phyloP scores from a whole-genome alignment of 352 stramenopile species.

The Globisporangium solare region DNA sequence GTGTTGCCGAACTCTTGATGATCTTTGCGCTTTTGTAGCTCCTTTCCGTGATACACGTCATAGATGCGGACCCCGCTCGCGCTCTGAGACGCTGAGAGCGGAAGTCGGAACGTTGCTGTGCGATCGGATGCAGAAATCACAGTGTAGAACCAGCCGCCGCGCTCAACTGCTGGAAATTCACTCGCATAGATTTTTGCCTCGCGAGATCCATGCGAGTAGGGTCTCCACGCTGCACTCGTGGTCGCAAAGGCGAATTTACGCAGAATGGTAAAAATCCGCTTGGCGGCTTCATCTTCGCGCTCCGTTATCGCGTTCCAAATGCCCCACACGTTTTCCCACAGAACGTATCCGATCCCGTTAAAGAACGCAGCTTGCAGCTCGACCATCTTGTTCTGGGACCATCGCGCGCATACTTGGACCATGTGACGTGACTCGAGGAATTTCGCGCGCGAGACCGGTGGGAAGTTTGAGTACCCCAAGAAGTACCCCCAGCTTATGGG shows the following conservation, averaged over 20 bases:
- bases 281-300: slow-evolving; percentile 58
- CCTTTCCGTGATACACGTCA: slow-evolving; percentile 59
- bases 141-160: slow-evolving; percentile 43
- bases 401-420: slow-evolving; percentile 77
- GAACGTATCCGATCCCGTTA: slow-evolving; percentile 81
- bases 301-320: slow-evolving; percentile 82
- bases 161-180: slow-evolving; percentile 29
- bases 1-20: slow-evolving; percentile 1
- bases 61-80: slow-evolving; percentile 29
- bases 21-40: slow-evolving; percentile 22
- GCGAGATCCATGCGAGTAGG: slow-evolving; percentile 30
- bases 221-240: slow-evolving; percentile 41
- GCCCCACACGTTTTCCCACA: slow-evolving; percentile 89
- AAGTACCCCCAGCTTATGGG: slow-evolving; percentile 84
- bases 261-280: slow-evolving; percentile 61
- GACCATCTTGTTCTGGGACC: slow-evolving; percentile 61
- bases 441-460: slow-evolving; percentile 63
- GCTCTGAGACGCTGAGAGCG: slow-evolving; percentile 20
- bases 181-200: slow-evolving; percentile 36
- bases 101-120: slow-evolving; percentile 24
- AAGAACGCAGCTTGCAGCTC: slow-evolving; percentile 79
- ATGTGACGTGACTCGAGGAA: slow-evolving; percentile 81
- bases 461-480: slow-evolving; percentile 58
- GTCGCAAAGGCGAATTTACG: slow-evolving; percentile 49
- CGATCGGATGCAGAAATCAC: slow-evolving; percentile 45